Conservation (phyloP, 805 yeast species). For the Ogataea naganishii region DNA sequence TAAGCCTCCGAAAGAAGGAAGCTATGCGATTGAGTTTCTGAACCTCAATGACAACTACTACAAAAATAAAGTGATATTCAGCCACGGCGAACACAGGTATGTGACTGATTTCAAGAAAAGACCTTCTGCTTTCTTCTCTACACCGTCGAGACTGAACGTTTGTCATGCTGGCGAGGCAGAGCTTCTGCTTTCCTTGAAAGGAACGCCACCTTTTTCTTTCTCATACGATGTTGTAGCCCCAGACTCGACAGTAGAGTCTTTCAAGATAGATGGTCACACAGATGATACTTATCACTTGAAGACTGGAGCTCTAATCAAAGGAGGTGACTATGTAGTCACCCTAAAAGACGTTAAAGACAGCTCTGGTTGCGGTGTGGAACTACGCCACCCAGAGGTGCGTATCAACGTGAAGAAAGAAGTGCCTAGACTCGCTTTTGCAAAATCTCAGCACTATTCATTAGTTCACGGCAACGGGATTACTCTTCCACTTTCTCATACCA, state of each 20-base stretch:
- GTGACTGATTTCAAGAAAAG: slow-evolving; percentile 65
- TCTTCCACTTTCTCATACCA: slow-evolving; percentile 42
- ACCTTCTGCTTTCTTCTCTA: slow-evolving; percentile 42
- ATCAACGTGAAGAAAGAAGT: slow-evolving; percentile 64
- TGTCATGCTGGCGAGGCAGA: slow-evolving; percentile 26
- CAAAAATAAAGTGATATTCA: slow-evolving; percentile 19
- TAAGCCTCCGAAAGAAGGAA: slow-evolving; percentile 76
- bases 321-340: slow-evolving; percentile 66
- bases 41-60: slow-evolving; percentile 59
- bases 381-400: slow-evolving; percentile 53
- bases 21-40: slow-evolving; percentile 64
- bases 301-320: slow-evolving; percentile 48
- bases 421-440: slow-evolving; percentile 38
- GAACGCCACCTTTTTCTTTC: slow-evolving; percentile 72
- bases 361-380: slow-evolving; percentile 69
- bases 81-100: slow-evolving; percentile 40
- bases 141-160: slow-evolving; percentile 11
- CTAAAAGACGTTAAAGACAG: slow-evolving; percentile 63
- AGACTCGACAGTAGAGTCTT: slow-evolving; percentile 34
- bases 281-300: slow-evolving; percentile 30
- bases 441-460: slow-evolving; percentile 26
- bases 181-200: slow-evolving; percentile 57
- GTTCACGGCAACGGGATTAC: slow-evolving; percentile 53
- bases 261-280: slow-evolving; percentile 30
- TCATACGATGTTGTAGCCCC: slow-evolving; percentile 61